Evolutionary conservation across 495 filamentous ascomycete genomes (phyloP).

Genomic region (Rostrohypoxylon terebratum): DNA sequence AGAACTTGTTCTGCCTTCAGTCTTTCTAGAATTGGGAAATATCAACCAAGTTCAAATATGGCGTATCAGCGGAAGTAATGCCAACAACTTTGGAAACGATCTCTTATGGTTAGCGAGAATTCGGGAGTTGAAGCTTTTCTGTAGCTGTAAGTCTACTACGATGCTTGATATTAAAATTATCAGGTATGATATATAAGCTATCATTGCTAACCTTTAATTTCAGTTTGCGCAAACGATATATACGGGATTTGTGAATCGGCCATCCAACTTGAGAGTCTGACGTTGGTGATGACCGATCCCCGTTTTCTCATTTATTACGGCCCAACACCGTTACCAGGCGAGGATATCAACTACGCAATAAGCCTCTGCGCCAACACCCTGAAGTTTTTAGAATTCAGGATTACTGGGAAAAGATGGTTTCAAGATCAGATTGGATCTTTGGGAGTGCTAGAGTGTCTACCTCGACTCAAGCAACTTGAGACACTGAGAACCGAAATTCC

Average conservation of each 20-base stretch:
- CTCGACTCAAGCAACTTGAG: conserved; percentile 4
- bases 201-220: neutral
- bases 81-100: neutral
- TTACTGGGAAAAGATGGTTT: neutral
- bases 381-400: conserved; percentile 26
- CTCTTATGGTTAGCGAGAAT: neutral
- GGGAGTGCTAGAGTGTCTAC: conserved; percentile 10
- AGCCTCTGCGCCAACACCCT: conserved; percentile 5
- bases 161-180: too few relatives aligned
- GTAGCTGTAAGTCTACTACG: conserved; percentile 28
- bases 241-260: conserved; percentile 5
- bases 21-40: neutral
- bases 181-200: too few relatives aligned
- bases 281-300: conserved; percentile 8
- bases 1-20: neutral
- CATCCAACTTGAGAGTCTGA: conserved; percentile 11
- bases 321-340: neutral
- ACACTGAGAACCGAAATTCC: conserved; percentile 18
- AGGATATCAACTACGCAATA: conserved; percentile 24
- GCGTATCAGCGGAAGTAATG: neutral
- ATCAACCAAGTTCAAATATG: conserved; percentile 23
- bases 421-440: conserved; percentile 2
- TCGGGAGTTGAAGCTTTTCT: conserved; percentile 24
- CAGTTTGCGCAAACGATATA: conserved; percentile 20
- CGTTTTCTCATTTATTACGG: neutral